A percentile compares a stretch with the other conserved stretches of the same genome.
These are phyloP conservation scores for Calonectria pteridis DNA, from an alignment of 2,329 filamentous ascomycete genomes.

Conservation along the genomic window DNA sequence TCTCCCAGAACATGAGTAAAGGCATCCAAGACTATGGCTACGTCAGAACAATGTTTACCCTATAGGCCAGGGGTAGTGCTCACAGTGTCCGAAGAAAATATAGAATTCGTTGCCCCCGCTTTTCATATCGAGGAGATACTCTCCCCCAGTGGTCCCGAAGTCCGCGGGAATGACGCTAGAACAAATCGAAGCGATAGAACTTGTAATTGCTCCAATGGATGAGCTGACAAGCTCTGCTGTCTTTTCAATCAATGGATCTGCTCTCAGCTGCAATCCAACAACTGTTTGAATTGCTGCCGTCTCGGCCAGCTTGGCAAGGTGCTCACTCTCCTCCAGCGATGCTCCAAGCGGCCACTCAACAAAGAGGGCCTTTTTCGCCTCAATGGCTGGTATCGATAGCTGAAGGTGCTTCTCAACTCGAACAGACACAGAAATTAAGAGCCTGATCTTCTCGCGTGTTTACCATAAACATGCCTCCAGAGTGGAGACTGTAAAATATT, in stretches of 20 bases:
- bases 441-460: no score
- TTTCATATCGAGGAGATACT: conserved; percentile 22
- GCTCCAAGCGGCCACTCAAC: conserved; percentile 26
- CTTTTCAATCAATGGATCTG: conserved; percentile 51
- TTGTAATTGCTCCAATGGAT: conserved; percentile 25
- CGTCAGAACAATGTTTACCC: not conserved
- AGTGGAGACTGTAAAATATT: no score
- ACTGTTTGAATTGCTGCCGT: conserved; percentile 52
- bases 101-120: conserved; percentile 25
- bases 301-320: conserved; percentile 52
- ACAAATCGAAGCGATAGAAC: conserved; percentile 11
- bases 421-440: conserved; percentile 64
- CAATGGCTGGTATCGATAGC: conserved; percentile 56
- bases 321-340: conserved; percentile 51
- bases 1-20: conserved; percentile 21
- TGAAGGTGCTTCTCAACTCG: conserved; percentile 62
- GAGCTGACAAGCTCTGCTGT: conserved; percentile 31
- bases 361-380: conserved; percentile 47
- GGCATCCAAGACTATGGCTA: conserved; percentile 12
- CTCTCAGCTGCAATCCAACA: conserved; percentile 61
- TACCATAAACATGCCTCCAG: no score
- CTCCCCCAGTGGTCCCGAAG: not conserved
- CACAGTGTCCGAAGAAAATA: conserved; percentile 29
- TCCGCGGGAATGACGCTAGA: conserved; percentile 7
- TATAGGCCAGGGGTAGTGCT: not conserved